These are phyloP conservation scores for Colletotrichum chrysophilum DNA, from an alignment of 2,329 filamentous ascomycete genomes.

Conservation along the genomic window DNA sequence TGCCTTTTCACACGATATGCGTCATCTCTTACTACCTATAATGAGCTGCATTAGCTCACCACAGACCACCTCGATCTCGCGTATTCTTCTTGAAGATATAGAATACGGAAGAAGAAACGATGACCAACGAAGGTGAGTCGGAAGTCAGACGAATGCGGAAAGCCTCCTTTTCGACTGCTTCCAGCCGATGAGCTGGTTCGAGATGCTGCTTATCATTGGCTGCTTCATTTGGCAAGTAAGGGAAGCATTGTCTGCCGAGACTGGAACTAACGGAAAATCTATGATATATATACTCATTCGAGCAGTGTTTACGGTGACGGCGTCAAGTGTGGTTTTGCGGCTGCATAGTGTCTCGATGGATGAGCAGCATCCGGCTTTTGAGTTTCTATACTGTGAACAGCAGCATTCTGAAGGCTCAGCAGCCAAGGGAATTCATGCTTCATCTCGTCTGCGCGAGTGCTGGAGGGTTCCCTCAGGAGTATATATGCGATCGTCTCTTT, in stretches of 20 bases:
- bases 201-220: background rate
- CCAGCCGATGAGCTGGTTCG: background rate
- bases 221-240: background rate
- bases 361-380: no score
- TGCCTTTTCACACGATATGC: no score
- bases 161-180: background rate
- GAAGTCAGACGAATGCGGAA: fast-evolving
- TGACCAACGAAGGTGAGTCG: background rate
- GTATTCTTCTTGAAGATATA: background rate
- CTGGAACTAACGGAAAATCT: background rate
- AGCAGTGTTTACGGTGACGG: background rate
- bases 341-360: fast-evolving
- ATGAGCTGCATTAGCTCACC: background rate
- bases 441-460: no score
- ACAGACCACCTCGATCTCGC: background rate
- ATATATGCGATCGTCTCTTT: no score
- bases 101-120: background rate
- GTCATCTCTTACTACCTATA: no score
- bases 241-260: background rate
- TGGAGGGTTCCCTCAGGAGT: no score
- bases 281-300: background rate
- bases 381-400: background rate
- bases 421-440: no score
- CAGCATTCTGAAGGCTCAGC: background rate
- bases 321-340: background rate